These are phyloP conservation scores for Fraxinus quadrangulata DNA, from an alignment of 257 asterid genomes.

Conservation along the genomic window DNA sequence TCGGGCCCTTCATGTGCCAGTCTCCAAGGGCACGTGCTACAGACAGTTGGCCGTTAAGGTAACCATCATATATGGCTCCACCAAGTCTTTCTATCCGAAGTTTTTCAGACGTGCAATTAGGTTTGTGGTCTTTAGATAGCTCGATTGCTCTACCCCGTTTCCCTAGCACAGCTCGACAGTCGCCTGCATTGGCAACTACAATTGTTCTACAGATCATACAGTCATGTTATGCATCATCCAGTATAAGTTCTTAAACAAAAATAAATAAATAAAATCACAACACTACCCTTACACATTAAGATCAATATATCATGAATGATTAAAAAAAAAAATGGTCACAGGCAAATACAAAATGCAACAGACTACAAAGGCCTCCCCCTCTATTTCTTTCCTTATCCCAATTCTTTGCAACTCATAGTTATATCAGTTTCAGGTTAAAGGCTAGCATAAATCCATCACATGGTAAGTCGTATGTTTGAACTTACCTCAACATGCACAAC, in stretches of 20 bases:
- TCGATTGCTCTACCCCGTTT: conserved; percentile 85
- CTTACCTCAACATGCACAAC: background rate
- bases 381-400: background rate
- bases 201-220: conserved; percentile 52
- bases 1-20: conserved; percentile 94
- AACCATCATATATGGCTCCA: conserved; percentile 84
- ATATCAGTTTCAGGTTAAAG: background rate
- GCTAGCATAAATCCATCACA: background rate
- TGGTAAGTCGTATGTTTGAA: background rate
- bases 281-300: no score
- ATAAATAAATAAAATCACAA: no score
- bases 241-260: background rate
- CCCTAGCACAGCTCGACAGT: conserved; percentile 91
- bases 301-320: no score
- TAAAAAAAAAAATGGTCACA: no score
- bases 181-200: conserved; percentile 93
- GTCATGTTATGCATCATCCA: conserved; percentile 12
- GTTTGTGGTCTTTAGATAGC: conserved; percentile 88
- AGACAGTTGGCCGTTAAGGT: conserved; percentile 84
- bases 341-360: background rate
- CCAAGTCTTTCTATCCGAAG: conserved; percentile 82
- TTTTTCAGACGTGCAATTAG: conserved; percentile 63
- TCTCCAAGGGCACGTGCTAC: conserved; percentile 93
- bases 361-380: background rate
- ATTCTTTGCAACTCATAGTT: background rate